phyloP scores from a whole-genome alignment of 257 asterid genomes.

The Solanum pinnatisectum region DNA sequence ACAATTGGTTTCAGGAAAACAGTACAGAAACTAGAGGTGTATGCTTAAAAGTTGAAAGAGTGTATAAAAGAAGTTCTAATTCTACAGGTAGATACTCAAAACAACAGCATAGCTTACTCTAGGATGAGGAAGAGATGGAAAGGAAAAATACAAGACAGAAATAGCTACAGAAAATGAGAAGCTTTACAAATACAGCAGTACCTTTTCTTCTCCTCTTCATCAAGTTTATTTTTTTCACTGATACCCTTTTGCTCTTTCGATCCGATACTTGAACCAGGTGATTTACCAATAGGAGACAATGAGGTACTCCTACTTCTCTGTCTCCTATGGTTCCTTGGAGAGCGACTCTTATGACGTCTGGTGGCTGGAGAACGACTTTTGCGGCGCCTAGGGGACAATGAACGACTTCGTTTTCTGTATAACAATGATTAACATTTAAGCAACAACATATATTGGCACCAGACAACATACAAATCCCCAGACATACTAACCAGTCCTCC shows the following conservation, averaged over 20 bases:
- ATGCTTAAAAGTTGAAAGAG: background rate
- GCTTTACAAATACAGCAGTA: constrained; percentile 19
- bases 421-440: constrained; percentile 40
- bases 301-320: constrained; percentile 53
- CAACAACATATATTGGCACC: constrained; percentile 20
- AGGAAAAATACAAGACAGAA: constrained; percentile 1
- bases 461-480: constrained; percentile 18
- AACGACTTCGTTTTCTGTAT: constrained; percentile 77
- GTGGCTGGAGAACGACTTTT: constrained; percentile 68
- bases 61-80: background rate
- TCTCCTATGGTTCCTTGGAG: constrained; percentile 55
- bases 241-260: constrained; percentile 61
- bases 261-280: constrained; percentile 43
- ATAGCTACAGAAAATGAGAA: background rate
- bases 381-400: constrained; percentile 55
- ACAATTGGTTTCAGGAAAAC: background rate
- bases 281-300: constrained; percentile 34
- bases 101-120: background rate
- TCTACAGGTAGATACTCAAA: background rate
- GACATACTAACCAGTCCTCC: constrained; percentile 34
- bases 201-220: constrained; percentile 89
- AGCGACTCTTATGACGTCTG: constrained; percentile 67
- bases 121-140: background rate
- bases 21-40: background rate
- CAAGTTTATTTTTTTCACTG: constrained; percentile 55